A percentile compares a stretch with the other conserved stretches of the same genome.
phyloP scores from a whole-genome alignment of 441 rosid genomes.

The Erodium moschatum region DNA sequence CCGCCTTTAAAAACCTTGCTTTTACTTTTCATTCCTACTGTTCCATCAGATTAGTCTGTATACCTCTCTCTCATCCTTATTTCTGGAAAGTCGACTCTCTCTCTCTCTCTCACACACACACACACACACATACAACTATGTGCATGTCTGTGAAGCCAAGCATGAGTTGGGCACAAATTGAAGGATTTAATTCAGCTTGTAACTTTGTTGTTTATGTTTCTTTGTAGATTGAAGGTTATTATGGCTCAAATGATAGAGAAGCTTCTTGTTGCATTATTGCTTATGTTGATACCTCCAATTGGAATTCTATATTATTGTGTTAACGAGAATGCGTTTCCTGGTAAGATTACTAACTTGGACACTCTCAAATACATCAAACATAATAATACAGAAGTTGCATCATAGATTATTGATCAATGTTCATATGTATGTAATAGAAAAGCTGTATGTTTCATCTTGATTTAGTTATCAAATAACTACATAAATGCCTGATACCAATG shows the following conservation, averaged over 20 bases:
- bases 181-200: neutral
- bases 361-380: neutral
- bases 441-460: neutral
- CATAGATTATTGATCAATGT: slow-evolving; percentile 3
- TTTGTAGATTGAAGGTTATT: neutral
- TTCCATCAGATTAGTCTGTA: neutral
- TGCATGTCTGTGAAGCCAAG: neutral
- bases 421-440: neutral
- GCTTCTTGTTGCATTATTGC: neutral
- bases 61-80: neutral
- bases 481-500: neutral
- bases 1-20: neutral
- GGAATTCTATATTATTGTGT: neutral
- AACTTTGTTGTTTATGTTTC: neutral
- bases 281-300: neutral
- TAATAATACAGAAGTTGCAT: neutral
- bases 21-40: neutral
- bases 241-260: neutral
- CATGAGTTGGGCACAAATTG: neutral
- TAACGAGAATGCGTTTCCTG: neutral
- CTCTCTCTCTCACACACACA: neutral
- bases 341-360: neutral
- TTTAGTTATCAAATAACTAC: neutral
- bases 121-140: neutral
- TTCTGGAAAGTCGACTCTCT: neutral